Evolutionary conservation across 495 filamentous ascomycete genomes (phyloP).

Genomic region (Penicillium psychrofluorescens): DNA sequence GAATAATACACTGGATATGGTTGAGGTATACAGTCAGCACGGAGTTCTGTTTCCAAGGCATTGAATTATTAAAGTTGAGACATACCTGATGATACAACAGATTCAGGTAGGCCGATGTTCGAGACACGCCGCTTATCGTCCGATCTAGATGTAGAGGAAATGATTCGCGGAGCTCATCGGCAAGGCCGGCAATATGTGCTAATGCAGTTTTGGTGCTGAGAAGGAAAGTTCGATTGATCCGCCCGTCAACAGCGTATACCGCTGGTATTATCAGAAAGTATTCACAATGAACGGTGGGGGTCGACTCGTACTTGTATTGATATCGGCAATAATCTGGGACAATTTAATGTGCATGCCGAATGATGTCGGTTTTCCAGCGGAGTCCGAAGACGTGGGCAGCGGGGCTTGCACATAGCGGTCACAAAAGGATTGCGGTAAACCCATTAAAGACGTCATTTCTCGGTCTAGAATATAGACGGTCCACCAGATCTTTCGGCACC

Average conservation of each 20-base stretch:
- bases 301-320: conserved; percentile 26
- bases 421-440: conserved; percentile 30
- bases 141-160: conserved; percentile 28
- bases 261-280: conserved; percentile 8
- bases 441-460: conserved; percentile 39
- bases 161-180: conserved; percentile 25
- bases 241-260: conserved; percentile 37
- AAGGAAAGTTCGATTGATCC: conserved; percentile 33
- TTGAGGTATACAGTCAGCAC: not conserved
- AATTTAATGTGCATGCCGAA: conserved; percentile 36
- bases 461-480: conserved; percentile 39
- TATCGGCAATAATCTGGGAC: conserved; percentile 32
- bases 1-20: conserved; percentile 26
- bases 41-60: too few species aligned
- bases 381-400: conserved; percentile 25
- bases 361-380: conserved; percentile 23
- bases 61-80: too few species aligned
- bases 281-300: not conserved
- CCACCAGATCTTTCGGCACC: conserved; percentile 39
- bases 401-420: conserved; percentile 30
- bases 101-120: conserved; percentile 36
- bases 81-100: conserved; percentile 36
- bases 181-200: conserved; percentile 29
- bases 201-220: conserved; percentile 32
- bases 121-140: conserved; percentile 27